Evolutionary conservation across 169 alveolate genomes (phyloP), one percentile per base, ranked within the genome.

Genomic region (Plasmodium berghei): DNA sequence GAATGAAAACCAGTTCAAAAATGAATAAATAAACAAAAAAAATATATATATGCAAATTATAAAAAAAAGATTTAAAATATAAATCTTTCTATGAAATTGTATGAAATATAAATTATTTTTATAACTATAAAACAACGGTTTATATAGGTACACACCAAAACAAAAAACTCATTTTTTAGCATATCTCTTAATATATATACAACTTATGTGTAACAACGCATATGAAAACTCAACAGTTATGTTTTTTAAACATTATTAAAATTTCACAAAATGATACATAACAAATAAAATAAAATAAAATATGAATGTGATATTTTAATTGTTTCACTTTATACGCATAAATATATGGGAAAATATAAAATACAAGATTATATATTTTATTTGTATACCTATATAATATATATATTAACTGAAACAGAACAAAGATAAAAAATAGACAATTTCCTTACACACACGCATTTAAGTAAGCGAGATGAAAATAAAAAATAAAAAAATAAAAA

Each of bases 71-170:
- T 73, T 14, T 3, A 56, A n/a, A 58, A 58, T 73, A 42, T 48
- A 73, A 12, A 73, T 6, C 59, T 73, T 73, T 73, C 87, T 62
- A 56, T 49, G 69, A 42, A 73, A 24, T 73, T 46, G 71, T 9
- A 62, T 56, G 9, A 18, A 24, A 46, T 46, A 56, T 56, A 73
- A 71, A 73, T 28, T 40, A 12, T 1, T 73, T 61, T 42, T 58
- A n/a, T 20, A 40, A 73, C 14, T 3, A 34, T 56, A 73, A 42
- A 16, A 20, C 46, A 48, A 34, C 64, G 28, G 26, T 42, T 73
- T 58, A 56, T 73, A 73, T 58, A 42, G 72, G 59, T 61, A 58
- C 59, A 73, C 52, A 55, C 10, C 56, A 55, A 63, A 63, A 63
- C 18, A 61, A 6, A 24, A 18, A 55, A 1, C 9, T 4, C 22